phyloP scores from a whole-genome alignment of 768 basidiomycete genomes.

The Suillus cothurnatus region DNA sequence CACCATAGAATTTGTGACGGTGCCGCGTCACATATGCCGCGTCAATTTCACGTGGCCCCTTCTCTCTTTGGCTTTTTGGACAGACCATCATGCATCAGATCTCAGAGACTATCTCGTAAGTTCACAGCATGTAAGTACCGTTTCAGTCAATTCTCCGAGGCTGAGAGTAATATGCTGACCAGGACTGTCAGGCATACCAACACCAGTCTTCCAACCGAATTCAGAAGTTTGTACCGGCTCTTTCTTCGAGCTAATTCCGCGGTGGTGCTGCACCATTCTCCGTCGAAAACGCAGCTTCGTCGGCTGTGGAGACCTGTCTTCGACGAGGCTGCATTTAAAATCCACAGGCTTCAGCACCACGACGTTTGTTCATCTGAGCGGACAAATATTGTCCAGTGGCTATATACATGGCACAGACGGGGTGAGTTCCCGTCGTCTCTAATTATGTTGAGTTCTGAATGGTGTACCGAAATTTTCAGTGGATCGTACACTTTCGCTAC shows the following conservation, averaged over 20 bases:
- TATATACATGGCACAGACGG: slow-evolving; percentile 56
- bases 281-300: slow-evolving; percentile 46
- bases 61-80: too few species aligned
- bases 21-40: too few species aligned
- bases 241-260: slow-evolving; percentile 58
- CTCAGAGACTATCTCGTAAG: background rate
- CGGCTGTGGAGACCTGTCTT: slow-evolving; percentile 58
- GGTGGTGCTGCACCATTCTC: slow-evolving; percentile 55
- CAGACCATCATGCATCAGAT: too few species aligned
- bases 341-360: slow-evolving; percentile 40
- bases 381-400: slow-evolving; percentile 40
- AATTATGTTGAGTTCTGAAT: slow-evolving; percentile 11
- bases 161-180: background rate
- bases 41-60: too few species aligned
- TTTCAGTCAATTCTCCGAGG: background rate
- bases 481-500: slow-evolving; percentile 63
- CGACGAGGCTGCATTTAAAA: slow-evolving; percentile 47
- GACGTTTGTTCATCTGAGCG: slow-evolving; percentile 30
- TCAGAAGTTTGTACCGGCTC: slow-evolving; percentile 63
- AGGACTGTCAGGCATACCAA: background rate
- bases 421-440: slow-evolving; percentile 38
- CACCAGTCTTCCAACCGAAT: slow-evolving; percentile 33
- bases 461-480: slow-evolving; percentile 40
- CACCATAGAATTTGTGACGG: too few species aligned
- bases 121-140: background rate